Base-by-base conservation (phyloP, 1,139 yeast genomes). In the Petasospora fabianii region DNA sequence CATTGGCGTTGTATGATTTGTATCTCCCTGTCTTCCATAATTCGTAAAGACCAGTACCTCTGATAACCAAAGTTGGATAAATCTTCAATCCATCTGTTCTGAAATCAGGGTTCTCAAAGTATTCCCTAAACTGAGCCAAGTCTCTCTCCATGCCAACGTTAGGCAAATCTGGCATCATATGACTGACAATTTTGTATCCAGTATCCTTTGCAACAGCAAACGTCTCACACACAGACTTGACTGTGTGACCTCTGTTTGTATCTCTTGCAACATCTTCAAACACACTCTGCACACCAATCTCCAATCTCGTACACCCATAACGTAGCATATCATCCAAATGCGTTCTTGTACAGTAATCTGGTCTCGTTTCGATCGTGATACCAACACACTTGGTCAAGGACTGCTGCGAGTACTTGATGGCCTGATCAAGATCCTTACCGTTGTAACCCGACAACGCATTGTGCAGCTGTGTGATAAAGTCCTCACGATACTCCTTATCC, bases 131-230 rank as follows among this genome's bases (percentile, higher is more conserved):
- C 65, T 92, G 99, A 55, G 88, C 96, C 51, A 92, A 69, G 61
- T 92, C 99, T 61, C 99, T 77, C 65, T 92, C 98, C 96, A 90
- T 86, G 13, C 98, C 98, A 39, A 92, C 97, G 57, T 92, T 92
- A 15, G 99, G 99, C 54, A 92, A 71, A 69, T 92, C 98, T 15
- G 99, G 99, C 99, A 92, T 92, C 99, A 92, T 92, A 66, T 92
- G 99, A 50, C 95, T 82, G 22, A 92, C 98, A 39, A 92, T 95
- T 64, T 92, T 92, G 65, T 90, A 92, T 6, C 99, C 99, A 0
- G 98, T 95, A 64, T 92, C 99, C 61, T 92, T 92, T 18, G 98
- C 96, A 33, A 85, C 79, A 1, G 88, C 88, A 68, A 92, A 92
- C 0, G 98, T 92, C 59, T 92, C 95, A 64, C 96, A 86, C 3